Base-by-base conservation (phyloP, 352 stramenopile genomes). In the Phytophthora pistaciae region DNA sequence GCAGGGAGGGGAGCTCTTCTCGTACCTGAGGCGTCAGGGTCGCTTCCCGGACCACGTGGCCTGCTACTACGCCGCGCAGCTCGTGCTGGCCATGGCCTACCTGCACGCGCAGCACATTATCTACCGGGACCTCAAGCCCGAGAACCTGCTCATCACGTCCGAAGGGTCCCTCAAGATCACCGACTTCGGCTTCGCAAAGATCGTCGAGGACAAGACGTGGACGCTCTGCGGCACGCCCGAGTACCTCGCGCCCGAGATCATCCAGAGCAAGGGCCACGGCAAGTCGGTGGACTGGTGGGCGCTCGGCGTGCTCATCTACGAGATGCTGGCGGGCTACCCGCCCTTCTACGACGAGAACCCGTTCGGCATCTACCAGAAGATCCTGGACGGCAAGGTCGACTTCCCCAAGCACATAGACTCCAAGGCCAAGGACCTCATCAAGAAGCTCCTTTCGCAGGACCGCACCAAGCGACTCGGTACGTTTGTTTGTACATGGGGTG, bases 301-400 rank as follows among this genome's bases (percentile, higher is more conserved):
- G 8, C 82, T 98, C 9, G 93, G 93, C 3, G 87, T 98, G 21
- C 83, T 98, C 25, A 92, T 98, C 64, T 97, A 95, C 74, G 93
- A 98, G 71, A 98, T 98, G 92, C 79, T 98, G 10, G 93, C 87
- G 0, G 93, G 93, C 3, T 93, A 93, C 57, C 90, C 93, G 33
- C 92, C 93, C 3, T 98, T 98, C 61, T 98, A 97, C 66, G 94
- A 98, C 78, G 91, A 98, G 44, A 98, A 96, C 60, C 89, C 91
- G 44, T 97, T 98, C 65, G 91, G 91, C 18, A 98, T 98, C 67
- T 98, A 98, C 74, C 92, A 98, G 59, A 98, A 98, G 72, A 98
- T 98, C 59, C 68, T 98, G 31, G 91, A 94, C 60, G 92, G 89
- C 49, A 94, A 93, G 59, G 88, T 98, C 16, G 92, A 98, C 46